phyloP scores from a whole-genome alignment of 2,329 filamentous ascomycete genomes.

The Tolypocladium tundrense region DNA sequence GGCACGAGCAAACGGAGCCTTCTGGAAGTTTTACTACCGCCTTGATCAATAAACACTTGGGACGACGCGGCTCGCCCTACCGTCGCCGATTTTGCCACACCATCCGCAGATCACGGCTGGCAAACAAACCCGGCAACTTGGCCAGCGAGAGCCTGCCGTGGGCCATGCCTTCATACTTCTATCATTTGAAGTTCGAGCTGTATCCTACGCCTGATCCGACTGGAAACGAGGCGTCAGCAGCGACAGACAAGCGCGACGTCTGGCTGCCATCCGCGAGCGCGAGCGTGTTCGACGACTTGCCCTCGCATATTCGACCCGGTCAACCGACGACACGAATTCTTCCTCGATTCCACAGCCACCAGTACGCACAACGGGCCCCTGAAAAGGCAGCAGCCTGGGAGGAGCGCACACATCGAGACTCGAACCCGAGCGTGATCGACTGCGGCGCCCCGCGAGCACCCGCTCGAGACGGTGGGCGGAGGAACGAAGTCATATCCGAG shows the following conservation, averaged over 20 bases:
- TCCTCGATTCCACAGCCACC: conserved; percentile 2
- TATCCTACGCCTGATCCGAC: conserved; percentile 37
- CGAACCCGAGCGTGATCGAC: conserved; percentile 32
- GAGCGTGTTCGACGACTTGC: conserved; percentile 46
- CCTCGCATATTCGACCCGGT: conserved; percentile 32
- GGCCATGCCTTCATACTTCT: conserved; percentile 50
- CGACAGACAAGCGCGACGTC: conserved; percentile 15
- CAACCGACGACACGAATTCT: conserved; percentile 1
- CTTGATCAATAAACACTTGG: neutral
- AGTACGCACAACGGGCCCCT: neutral
- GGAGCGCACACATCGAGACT: conserved; percentile 2
- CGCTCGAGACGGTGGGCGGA: conserved; percentile 19
- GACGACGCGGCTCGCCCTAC: neutral
- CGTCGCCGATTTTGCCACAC: neutral
- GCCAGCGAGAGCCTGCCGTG: neutral
- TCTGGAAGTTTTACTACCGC: neutral
- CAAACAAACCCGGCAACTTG: neutral
- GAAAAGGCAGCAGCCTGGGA: neutral
- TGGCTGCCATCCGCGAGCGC: conserved; percentile 41
- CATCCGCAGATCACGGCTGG: neutral
- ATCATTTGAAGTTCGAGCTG: conserved; percentile 57
- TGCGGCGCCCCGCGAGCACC: conserved; percentile 33
- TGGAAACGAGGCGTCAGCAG: conserved; percentile 4
- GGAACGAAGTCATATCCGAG: conserved; percentile 27
- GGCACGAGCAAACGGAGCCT: neutral